Evolutionary conservation across 371 early-diverging fungal genomes (phyloP), one percentile per base, ranked within the genome.

Genomic region (Coemansia sp.): DNA sequence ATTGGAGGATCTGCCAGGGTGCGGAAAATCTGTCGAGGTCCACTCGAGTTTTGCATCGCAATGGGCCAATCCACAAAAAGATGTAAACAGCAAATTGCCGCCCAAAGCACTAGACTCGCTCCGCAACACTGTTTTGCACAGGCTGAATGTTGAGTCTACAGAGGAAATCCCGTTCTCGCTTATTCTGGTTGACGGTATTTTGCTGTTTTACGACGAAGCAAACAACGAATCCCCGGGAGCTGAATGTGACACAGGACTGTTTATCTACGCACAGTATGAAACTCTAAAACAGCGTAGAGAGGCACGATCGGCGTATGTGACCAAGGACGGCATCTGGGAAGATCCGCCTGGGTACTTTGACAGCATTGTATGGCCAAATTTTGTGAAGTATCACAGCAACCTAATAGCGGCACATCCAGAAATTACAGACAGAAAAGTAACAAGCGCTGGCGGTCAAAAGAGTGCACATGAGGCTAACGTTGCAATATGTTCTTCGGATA

Each of bases 341-440:
- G 95, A 94, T 78, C 93, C 95, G n/a, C 92, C 93, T 1, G 86
- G 85, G 1, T 94, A 93, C 69, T 94, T 93, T 82, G 90, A 91
- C 62, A 67, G 81, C 2, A 82, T 92, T 67, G 95, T 94, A 4
- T 94, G 92, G 92, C 93, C 94, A 11, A 84, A 90, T 58, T 93
- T 88, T 74, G 44, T 87, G 3, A 67, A 77, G 25, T 85, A 85
- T 71, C 88, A 90, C 67, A 44, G 57, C 7, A 67, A 64, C 0
- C 68, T 84, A 26, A 68, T 82, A 16, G 55, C 67, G 1, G 40
- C 50, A 4, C 20, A 69, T 21, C 78, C 67, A 12, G 59, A 71
- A 8, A 28, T 75, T 7, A n/a, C 67, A 3, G 62, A 55, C 20
- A 62, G 65, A 3, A 60, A 64, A 25, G 53, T 39, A 2, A 67